Conservation (phyloP, 441 rosid genomes). For the Erodium trifolium region DNA sequence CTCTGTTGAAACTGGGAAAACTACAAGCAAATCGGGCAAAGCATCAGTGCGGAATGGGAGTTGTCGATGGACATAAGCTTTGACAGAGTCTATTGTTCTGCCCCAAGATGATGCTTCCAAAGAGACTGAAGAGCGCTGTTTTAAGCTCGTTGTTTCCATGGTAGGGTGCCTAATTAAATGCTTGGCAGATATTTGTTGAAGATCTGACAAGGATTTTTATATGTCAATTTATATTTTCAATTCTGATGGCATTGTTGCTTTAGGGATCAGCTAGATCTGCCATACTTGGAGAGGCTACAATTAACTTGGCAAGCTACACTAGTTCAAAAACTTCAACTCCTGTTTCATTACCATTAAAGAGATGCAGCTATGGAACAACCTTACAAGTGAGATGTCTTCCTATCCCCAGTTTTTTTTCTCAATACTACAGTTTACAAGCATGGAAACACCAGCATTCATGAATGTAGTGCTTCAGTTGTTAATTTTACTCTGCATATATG, state of each 20-base stretch:
- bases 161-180: constrained; percentile 24
- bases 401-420: background rate
- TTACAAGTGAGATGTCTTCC: constrained; percentile 36
- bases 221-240: background rate
- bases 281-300: constrained; percentile 49
- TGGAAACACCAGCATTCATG: background rate
- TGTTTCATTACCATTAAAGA: constrained; percentile 49
- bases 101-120: constrained; percentile 30
- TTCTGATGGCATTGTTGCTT: constrained; percentile 11
- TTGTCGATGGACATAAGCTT: constrained; percentile 52
- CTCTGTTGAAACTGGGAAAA: constrained; percentile 48
- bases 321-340: constrained; percentile 29
- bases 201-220: background rate
- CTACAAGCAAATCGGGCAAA: constrained; percentile 40
- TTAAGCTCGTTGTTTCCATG: constrained; percentile 44
- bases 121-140: constrained; percentile 32
- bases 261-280: constrained; percentile 60
- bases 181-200: background rate
- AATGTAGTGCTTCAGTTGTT: background rate
- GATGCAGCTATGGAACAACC: constrained; percentile 41
- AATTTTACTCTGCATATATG: constrained; percentile 3
- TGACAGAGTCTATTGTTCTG: constrained; percentile 41
- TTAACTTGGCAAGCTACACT: constrained; percentile 38
- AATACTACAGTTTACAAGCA: background rate
- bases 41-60: constrained; percentile 35